A percentile compares a stretch with the other conserved stretches of the same genome.
phyloP scores from a whole-genome alignment of 208 protist genomes.

The Naegleria lovaniensis region DNA sequence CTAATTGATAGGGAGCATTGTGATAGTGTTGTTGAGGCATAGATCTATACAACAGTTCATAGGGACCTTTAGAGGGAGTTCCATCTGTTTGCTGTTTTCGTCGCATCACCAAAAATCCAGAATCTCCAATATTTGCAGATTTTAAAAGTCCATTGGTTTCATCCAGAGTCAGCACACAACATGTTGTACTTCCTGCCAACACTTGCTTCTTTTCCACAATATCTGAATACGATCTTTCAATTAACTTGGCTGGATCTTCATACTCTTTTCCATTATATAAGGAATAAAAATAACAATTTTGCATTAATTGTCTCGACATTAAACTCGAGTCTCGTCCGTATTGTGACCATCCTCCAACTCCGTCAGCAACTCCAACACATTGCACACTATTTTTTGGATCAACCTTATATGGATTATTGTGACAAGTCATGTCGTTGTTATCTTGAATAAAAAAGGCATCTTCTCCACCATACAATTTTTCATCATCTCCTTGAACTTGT shows the following conservation, averaged over 20 bases:
- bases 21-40: conserved; percentile 79
- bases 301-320: not conserved
- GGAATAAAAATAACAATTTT: not conserved
- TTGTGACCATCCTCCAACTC: not conserved
- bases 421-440: not conserved
- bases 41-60: conserved; percentile 55
- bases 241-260: not conserved
- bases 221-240: not conserved
- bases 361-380: not conserved
- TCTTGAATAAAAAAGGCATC: not conserved
- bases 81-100: conserved; percentile 43
- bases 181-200: conserved; percentile 75
- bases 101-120: conserved; percentile 69
- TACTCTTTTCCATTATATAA: not conserved
- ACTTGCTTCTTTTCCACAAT: conserved; percentile 53
- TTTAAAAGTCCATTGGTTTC: not conserved
- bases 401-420: not conserved
- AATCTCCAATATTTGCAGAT: conserved; percentile 46
- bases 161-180: conserved; percentile 58
- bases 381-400: not conserved
- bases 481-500: not conserved
- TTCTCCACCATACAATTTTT: not conserved
- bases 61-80: conserved; percentile 28
- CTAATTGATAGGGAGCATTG: conserved; percentile 81
- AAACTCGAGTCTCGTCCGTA: not conserved